Evolutionary conservation across 1,139 yeast species (phyloP).

Genomic region (Geotrichum australiense): DNA sequence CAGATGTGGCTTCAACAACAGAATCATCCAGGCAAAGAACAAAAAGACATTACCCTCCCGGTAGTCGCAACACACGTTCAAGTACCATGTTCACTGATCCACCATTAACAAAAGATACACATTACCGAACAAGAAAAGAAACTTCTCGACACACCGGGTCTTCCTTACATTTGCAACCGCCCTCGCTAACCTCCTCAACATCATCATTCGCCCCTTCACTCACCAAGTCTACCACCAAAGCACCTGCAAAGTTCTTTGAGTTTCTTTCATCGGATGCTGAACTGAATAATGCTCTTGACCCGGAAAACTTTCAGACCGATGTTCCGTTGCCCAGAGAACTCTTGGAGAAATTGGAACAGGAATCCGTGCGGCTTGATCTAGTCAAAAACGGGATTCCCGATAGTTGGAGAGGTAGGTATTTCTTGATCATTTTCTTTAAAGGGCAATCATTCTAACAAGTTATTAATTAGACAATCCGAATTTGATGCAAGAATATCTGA

Average conservation of each 20-base stretch:
- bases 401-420: slow-evolving; percentile 3
- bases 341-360: slow-evolving; percentile 1
- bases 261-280: slow-evolving; percentile 11
- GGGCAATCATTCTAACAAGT: neutral
- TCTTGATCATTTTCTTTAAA: neutral
- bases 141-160: slow-evolving; percentile 6
- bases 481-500: slow-evolving; percentile 8
- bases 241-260: slow-evolving; percentile 9
- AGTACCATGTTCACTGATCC: no score
- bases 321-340: slow-evolving; percentile 9
- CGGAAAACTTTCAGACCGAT: slow-evolving; percentile 9
- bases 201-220: slow-evolving; percentile 1
- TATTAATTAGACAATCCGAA: slow-evolving; percentile 4
- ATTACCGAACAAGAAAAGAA: no score
- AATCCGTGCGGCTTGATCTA: neutral
- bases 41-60: no score
- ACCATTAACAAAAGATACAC: no score
- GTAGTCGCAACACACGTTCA: slow-evolving; percentile 1
- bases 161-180: neutral
- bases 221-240: slow-evolving; percentile 1
- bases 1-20: no score
- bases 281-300: slow-evolving; percentile 12
- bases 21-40: no score
- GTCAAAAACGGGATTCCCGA: slow-evolving; percentile 2
- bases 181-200: slow-evolving; percentile 1